A percentile compares a stretch with the other conserved stretches of the same genome.
These are phyloP conservation scores for Panus rudis DNA, from an alignment of 768 basidiomycete genomes.

Conservation along the genomic window DNA sequence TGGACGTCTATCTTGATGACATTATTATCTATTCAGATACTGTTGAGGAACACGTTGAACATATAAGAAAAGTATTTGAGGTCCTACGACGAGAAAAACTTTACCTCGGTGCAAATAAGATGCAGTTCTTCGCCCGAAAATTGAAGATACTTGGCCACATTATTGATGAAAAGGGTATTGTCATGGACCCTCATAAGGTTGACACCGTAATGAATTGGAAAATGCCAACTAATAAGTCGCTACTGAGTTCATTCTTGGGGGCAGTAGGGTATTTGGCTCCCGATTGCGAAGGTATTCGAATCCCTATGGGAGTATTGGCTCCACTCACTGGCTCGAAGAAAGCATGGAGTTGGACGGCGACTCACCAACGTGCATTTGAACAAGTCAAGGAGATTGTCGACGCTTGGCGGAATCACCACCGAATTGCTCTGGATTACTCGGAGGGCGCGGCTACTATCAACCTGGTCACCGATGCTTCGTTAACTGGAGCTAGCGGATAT, in stretches of 20 bases:
- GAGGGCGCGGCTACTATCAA: conserved; percentile 12
- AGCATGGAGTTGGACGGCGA: conserved; percentile 16
- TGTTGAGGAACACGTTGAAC: conserved; percentile 19
- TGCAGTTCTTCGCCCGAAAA: conserved; percentile 15
- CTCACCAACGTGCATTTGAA: conserved; percentile 24
- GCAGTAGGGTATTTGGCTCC: conserved; percentile 26
- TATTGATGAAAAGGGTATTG: conserved; percentile 32
- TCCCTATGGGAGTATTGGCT: conserved; percentile 31
- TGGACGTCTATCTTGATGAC: conserved; percentile 28
- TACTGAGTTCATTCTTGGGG: conserved; percentile 29
- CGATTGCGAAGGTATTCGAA: conserved; percentile 23
- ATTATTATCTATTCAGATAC: conserved; percentile 26
- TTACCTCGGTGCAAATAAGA: conserved; percentile 14
- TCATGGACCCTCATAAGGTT: conserved; percentile 38
- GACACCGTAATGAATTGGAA: conserved; percentile 27
- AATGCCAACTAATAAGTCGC: conserved; percentile 22
- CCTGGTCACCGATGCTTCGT: conserved; percentile 18
- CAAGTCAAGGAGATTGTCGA: conserved; percentile 12
- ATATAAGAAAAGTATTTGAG: conserved; percentile 13
- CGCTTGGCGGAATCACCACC: conserved; percentile 5
- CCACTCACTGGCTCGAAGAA: conserved; percentile 10
- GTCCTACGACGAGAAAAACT: conserved; percentile 10
- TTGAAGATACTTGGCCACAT: conserved; percentile 26
- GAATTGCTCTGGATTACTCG: conserved; percentile 16
- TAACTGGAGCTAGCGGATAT: conserved; percentile 13